Evolutionary conservation across 2,329 filamentous ascomycete species (phyloP).

Genomic region (Fusarium scirpi): DNA sequence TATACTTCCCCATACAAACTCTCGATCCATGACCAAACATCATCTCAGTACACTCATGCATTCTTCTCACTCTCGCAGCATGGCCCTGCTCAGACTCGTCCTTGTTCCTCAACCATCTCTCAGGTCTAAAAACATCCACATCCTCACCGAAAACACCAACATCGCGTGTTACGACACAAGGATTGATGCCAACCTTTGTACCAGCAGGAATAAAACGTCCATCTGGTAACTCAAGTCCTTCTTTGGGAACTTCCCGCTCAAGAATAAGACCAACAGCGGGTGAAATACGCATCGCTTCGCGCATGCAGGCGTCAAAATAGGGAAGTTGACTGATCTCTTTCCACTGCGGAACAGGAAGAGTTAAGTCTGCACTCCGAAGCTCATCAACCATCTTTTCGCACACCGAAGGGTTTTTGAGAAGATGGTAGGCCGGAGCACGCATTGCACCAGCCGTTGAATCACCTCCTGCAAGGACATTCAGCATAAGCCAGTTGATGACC

Average conservation of each 20-base stretch:
- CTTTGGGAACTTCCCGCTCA: constrained; percentile 28
- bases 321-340: constrained; percentile 27
- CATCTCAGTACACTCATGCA: constrained; percentile 34
- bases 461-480: constrained; percentile 36
- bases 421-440: constrained; percentile 31
- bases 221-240: constrained; percentile 19
- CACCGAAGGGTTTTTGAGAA: constrained; percentile 10
- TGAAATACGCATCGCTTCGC: constrained; percentile 26
- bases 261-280: constrained; percentile 29
- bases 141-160: constrained; percentile 26
- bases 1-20: constrained; percentile 37
- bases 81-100: constrained; percentile 12
- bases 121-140: constrained; percentile 26
- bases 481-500: constrained; percentile 39
- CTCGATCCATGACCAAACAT: constrained; percentile 37
- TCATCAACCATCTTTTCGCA: constrained; percentile 36
- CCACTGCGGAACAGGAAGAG: constrained; percentile 31
- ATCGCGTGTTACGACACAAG: constrained; percentile 32
- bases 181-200: constrained; percentile 33
- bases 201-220: constrained; percentile 23
- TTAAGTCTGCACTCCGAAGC: constrained; percentile 10
- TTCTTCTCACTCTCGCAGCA: constrained; percentile 13
- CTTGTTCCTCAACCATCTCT: constrained; percentile 23
- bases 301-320: constrained; percentile 37
- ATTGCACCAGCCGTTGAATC: constrained; percentile 41